Evolutionary conservation across 352 stramenopile species (phyloP).

Genomic region (Pythium periplocum): DNA sequence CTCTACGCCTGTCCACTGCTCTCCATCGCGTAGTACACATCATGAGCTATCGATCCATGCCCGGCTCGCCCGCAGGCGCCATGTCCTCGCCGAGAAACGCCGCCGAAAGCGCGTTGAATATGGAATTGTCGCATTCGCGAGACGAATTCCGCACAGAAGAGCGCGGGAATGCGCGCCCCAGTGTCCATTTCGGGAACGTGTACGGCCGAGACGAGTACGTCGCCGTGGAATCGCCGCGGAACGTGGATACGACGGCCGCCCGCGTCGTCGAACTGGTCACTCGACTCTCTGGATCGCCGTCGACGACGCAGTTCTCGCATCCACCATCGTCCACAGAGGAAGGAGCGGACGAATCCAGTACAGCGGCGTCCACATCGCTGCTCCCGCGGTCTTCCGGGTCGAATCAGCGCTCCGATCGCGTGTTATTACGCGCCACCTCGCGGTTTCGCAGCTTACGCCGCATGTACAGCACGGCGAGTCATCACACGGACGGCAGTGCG

Average conservation of each 20-base stretch:
- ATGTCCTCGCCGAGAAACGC: too few relatives aligned
- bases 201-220: neutral
- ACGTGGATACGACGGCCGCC: slow-evolving; percentile 6
- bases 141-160: neutral
- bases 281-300: slow-evolving; percentile 2
- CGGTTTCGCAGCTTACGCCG: slow-evolving; percentile 20
- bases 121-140: neutral
- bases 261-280: slow-evolving; percentile 10
- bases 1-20: neutral
- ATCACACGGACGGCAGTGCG: slow-evolving; percentile 23
- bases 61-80: too few relatives aligned
- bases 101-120: too few relatives aligned
- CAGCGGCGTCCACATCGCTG: slow-evolving; percentile 1
- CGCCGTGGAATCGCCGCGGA: neutral
- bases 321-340: slow-evolving; percentile 1
- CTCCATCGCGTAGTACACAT: neutral
- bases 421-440: neutral
- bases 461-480: slow-evolving; percentile 17
- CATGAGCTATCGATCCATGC: too few relatives aligned
- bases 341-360: too few relatives aligned
- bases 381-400: slow-evolving; percentile 3
- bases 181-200: too few relatives aligned
- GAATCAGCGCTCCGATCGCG: neutral
- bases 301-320: slow-evolving; percentile 12
- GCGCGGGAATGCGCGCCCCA: too few relatives aligned